phyloP scores from a whole-genome alignment of 1,284 basidiomycete species.

The Mycena citricolor region DNA sequence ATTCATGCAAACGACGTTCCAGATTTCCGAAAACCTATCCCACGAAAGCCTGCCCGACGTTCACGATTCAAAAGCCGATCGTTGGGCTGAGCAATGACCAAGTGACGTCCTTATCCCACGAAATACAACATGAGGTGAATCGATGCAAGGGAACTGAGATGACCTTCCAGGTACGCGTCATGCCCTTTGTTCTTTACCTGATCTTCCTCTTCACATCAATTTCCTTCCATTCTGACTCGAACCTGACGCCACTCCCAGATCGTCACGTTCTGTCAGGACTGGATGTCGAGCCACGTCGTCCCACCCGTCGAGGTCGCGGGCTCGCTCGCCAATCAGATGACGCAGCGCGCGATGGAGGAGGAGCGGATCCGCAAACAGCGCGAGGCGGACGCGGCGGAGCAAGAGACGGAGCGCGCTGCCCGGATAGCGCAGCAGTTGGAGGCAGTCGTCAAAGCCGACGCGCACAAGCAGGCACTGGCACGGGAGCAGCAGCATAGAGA shows the following conservation, averaged over 20 bases:
- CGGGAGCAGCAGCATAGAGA: conserved; percentile 53
- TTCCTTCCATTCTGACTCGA: conserved; percentile 8
- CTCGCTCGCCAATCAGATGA: conserved; percentile 76
- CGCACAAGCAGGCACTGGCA: conserved; percentile 51
- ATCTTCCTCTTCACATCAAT: background rate
- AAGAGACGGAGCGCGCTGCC: conserved; percentile 12
- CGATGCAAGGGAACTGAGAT: conserved; percentile 64
- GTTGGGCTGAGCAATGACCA: conserved; percentile 55
- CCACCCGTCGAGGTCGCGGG: conserved; percentile 58
- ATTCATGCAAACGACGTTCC: conserved; percentile 1
- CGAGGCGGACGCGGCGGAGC: conserved; percentile 17
- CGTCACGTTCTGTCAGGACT: conserved; percentile 65
- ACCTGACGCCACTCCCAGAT: conserved; percentile 48
- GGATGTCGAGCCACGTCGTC: conserved; percentile 58
- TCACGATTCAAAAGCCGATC: conserved; percentile 65
- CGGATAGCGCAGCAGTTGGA: conserved; percentile 9
- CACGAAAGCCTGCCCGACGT: conserved; percentile 59
- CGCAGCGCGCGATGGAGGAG: conserved; percentile 61
- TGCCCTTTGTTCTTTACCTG: conserved; percentile 2
- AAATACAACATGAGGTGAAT: conserved; percentile 62
- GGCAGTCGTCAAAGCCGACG: conserved; percentile 37
- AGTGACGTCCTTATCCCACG: conserved; percentile 51
- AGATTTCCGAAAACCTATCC: conserved; percentile 82
- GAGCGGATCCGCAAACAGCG: conserved; percentile 37
- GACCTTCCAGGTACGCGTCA: conserved; percentile 66